These are phyloP conservation scores for Azolla pinnata DNA, from an alignment of 75 land plant genomes.

Conservation along the genomic window DNA sequence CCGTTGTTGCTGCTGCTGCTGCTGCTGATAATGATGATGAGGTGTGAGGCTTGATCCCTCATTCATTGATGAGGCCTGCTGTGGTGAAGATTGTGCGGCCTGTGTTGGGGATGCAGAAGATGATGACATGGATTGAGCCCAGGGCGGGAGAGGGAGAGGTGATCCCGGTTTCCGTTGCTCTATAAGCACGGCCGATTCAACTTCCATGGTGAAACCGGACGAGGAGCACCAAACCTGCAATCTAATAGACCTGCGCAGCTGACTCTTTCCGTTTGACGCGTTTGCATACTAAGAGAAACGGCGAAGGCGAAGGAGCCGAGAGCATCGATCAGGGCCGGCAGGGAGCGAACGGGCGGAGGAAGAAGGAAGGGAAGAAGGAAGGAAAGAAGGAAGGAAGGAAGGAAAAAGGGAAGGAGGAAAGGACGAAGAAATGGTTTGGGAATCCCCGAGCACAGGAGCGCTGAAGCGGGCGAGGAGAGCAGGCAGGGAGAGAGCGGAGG, in stretches of 20 bases:
- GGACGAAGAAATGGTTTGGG: no score
- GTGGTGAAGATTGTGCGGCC: background rate
- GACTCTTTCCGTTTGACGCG: no score
- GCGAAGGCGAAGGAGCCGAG: background rate
- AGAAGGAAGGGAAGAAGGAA: background rate
- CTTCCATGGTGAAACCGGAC: background rate
- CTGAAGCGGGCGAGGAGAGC: no score
- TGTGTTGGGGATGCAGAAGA: background rate
- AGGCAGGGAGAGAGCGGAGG: no score
- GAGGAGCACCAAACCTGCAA: background rate
- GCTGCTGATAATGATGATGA: conserved; percentile 6
- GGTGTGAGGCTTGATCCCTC: background rate
- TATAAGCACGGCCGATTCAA: background rate
- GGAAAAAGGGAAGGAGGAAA: no score
- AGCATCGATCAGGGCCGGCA: background rate
- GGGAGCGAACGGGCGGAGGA: background rate
- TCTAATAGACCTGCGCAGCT: background rate
- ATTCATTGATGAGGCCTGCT: background rate
- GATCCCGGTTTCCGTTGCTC: conserved; percentile 2
- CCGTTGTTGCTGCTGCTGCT: conserved; percentile 20
- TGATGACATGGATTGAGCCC: background rate
- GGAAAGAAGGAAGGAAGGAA: no score
- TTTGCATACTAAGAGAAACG: background rate
- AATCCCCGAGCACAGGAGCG: no score
- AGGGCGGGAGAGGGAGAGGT: conserved; percentile 3